Conservation (phyloP, 768 basidiomycete genomes). For the Naganishia onofrii region DNA sequence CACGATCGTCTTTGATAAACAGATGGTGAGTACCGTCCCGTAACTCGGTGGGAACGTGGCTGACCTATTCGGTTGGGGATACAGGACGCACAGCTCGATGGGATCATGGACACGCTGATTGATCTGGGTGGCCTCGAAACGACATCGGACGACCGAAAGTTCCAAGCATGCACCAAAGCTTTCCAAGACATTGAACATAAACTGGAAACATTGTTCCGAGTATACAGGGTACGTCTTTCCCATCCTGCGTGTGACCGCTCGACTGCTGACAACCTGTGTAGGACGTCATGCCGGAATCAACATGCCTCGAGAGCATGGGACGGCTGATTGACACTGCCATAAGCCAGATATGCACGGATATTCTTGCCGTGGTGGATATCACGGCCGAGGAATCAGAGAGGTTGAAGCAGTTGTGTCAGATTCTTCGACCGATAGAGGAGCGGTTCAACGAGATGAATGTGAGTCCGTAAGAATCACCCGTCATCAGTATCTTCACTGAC, state of each 20-base stretch:
- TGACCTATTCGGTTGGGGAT: constrained; percentile 7
- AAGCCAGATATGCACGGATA: constrained; percentile 65
- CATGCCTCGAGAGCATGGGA: constrained; percentile 71
- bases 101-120: constrained; percentile 57
- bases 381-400: constrained; percentile 80
- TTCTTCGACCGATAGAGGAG: constrained; percentile 74
- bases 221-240: constrained; percentile 64
- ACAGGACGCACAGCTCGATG: constrained; percentile 59
- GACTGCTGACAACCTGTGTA: constrained; percentile 46
- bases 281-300: constrained; percentile 67
- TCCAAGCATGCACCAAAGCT: constrained; percentile 70
- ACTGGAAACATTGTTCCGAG: constrained; percentile 63
- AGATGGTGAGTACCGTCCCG: constrained; percentile 59
- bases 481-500: not conserved
- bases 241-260: not conserved
- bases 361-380: constrained; percentile 78
- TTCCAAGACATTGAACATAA: constrained; percentile 65
- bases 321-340: constrained; percentile 67
- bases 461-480: constrained; percentile 55
- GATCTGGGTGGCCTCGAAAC: constrained; percentile 67
- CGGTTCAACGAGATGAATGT: constrained; percentile 64
- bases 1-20: constrained; percentile 69
- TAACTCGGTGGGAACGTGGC: constrained; percentile 6
- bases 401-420: constrained; percentile 75
- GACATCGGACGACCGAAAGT: constrained; percentile 69